Percentiles rank a stretch among this genome's conserved stretches.
phyloP scores from a whole-genome alignment of 106 monocot genomes.

The Alisma plantagoaquatica region DNA sequence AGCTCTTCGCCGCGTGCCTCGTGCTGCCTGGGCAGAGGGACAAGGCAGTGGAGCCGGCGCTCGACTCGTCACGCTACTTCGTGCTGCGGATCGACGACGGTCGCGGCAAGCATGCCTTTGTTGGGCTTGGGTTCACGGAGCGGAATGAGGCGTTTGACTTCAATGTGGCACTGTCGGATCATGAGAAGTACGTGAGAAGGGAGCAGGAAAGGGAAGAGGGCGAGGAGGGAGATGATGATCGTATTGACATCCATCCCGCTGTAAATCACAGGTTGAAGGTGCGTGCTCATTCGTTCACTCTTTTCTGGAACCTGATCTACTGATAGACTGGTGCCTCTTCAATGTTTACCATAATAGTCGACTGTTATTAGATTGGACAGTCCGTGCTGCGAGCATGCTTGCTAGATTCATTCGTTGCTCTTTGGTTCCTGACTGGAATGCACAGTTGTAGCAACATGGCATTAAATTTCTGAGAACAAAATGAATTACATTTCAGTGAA shows the following conservation, averaged over 20 bases:
- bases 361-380: too few relatives aligned
- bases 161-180: conserved; percentile 92
- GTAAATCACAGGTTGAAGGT: conserved; percentile 82
- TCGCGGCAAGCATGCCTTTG: conserved; percentile 78
- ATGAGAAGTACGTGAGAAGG: conserved; percentile 87
- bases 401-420: too few relatives aligned
- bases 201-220: conserved; percentile 46
- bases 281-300: conserved; percentile 6
- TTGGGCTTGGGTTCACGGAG: conserved; percentile 80
- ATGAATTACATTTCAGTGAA: too few relatives aligned
- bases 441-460: too few relatives aligned
- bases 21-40: conserved; percentile 66
- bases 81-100: conserved; percentile 95
- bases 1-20: conserved; percentile 93
- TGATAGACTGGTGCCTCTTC: too few relatives aligned
- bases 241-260: conserved; percentile 59
- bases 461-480: too few relatives aligned
- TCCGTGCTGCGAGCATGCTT: too few relatives aligned
- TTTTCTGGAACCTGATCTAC: too few relatives aligned
- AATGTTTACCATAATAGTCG: too few relatives aligned
- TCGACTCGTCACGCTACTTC: conserved; percentile 91
- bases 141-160: conserved; percentile 97
- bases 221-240: conserved; percentile 19
- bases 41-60: conserved; percentile 69
- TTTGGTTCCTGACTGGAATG: too few relatives aligned